Conservation (phyloP, 345 rosid genomes). For the Sapria himalayana region DNA sequence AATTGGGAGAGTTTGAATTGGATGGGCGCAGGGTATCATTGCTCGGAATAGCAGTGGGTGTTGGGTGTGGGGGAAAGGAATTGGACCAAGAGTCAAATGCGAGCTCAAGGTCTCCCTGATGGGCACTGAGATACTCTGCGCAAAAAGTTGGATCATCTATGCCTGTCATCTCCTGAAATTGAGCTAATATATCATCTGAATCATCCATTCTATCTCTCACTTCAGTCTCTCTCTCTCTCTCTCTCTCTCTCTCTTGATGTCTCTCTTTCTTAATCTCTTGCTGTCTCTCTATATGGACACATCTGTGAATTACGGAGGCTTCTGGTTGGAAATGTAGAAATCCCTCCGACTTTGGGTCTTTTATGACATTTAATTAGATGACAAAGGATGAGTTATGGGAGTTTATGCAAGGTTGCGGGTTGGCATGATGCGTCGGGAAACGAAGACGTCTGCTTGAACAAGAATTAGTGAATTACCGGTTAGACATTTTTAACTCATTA, state of each 20-base stretch:
- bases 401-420: too few species aligned
- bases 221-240: background rate
- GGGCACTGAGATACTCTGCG: conserved; percentile 88
- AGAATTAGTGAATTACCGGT: too few species aligned
- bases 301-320: too few species aligned
- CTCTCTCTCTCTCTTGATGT: too few species aligned
- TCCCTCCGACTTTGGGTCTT: background rate
- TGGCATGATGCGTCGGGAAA: too few species aligned
- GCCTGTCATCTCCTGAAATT: conserved; percentile 88
- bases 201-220: conserved; percentile 34
- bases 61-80: conserved; percentile 11
- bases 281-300: too few species aligned
- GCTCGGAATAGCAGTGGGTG: conserved; percentile 4
- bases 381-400: too few species aligned
- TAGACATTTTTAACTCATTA: too few species aligned
- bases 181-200: conserved; percentile 64
- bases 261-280: too few species aligned
- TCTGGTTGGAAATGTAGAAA: background rate
- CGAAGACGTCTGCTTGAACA: too few species aligned
- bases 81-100: conserved; percentile 56
- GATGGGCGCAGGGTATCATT: conserved; percentile 7
- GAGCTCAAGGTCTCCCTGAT: conserved; percentile 94
- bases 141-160: conserved; percentile 81
- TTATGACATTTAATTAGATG: too few species aligned
- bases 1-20: conserved; percentile 11